These are phyloP conservation scores for Vinca major DNA, from an alignment of 305 asterid genomes.

Conservation along the genomic window DNA sequence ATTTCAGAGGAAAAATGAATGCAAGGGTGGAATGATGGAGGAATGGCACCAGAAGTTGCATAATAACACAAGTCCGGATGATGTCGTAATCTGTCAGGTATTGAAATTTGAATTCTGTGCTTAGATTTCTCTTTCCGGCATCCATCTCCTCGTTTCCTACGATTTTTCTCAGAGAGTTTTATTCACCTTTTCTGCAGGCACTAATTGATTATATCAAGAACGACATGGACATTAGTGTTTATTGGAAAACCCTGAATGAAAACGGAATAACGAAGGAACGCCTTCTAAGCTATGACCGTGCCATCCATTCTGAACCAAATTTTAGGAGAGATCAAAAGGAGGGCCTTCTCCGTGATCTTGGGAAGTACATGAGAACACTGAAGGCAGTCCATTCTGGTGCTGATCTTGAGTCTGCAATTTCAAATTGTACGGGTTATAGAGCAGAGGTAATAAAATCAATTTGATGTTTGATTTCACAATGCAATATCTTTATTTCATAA, in stretches of 20 bases:
- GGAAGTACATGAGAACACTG: conserved; percentile 82
- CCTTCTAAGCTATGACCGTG: conserved; percentile 96
- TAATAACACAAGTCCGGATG: conserved; percentile 99
- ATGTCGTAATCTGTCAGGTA: conserved; percentile 97
- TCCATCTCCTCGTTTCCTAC: neutral
- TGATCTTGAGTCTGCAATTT: conserved; percentile 90
- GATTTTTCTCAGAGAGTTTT: neutral
- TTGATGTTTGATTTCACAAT: neutral
- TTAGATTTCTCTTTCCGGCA: too few species aligned
- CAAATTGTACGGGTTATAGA: conserved; percentile 93
- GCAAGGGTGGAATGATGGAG: conserved; percentile 99
- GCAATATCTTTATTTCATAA: neutral
- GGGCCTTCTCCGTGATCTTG: conserved; percentile 89
- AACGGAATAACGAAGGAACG: conserved; percentile 96
- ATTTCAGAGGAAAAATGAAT: conserved; percentile 74
- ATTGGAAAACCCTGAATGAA: conserved; percentile 89
- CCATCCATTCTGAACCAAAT: conserved; percentile 78
- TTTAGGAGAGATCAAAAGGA: conserved; percentile 75
- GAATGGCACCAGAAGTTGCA: conserved; percentile 99
- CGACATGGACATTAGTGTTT: conserved; percentile 72
- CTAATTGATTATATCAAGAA: conserved; percentile 70
- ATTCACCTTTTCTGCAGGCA: conserved; percentile 44
- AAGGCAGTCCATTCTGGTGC: conserved; percentile 99
- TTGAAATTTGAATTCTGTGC: conserved; percentile 8
- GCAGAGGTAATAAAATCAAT: conserved; percentile 48